A percentile compares a stretch with the other conserved stretches of the same genome.
Evolutionary conservation across 1,284 basidiomycete species (phyloP).

Genomic region (Ustilago cynodontis): DNA sequence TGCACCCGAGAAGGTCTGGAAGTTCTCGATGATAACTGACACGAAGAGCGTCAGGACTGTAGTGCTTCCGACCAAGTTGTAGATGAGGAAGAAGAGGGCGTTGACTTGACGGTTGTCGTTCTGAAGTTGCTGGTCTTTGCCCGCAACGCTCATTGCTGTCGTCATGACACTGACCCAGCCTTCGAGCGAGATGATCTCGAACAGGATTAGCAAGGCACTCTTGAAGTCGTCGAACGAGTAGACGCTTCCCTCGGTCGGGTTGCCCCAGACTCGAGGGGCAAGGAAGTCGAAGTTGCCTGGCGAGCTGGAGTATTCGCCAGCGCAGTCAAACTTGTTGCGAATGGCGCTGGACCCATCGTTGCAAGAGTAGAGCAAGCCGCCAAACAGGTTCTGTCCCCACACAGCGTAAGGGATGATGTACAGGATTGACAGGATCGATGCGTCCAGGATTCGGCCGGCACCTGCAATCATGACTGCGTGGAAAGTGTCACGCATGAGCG

Average conservation of each 20-base stretch:
- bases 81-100: slow-evolving; percentile 91
- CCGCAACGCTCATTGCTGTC: slow-evolving; percentile 83
- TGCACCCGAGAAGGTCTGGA: slow-evolving; percentile 84
- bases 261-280: slow-evolving; percentile 88
- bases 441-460: slow-evolving; percentile 86
- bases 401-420: slow-evolving; percentile 96
- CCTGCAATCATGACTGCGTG: slow-evolving; percentile 92
- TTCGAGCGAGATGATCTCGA: slow-evolving; percentile 93
- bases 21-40: slow-evolving; percentile 94
- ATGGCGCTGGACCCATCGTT: slow-evolving; percentile 77
- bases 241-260: slow-evolving; percentile 83
- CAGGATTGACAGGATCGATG: slow-evolving; percentile 89
- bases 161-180: slow-evolving; percentile 95
- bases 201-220: slow-evolving; percentile 87
- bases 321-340: slow-evolving; percentile 77
- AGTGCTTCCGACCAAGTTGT: slow-evolving; percentile 90
- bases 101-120: slow-evolving; percentile 71
- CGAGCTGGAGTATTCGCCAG: slow-evolving; percentile 77
- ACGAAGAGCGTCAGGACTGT: slow-evolving; percentile 75
- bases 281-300: slow-evolving; percentile 76
- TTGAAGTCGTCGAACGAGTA: slow-evolving; percentile 94
- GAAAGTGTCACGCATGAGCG: slow-evolving; percentile 86
- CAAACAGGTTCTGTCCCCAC: slow-evolving; percentile 96
- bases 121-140: slow-evolving; percentile 69
- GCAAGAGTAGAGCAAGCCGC: slow-evolving; percentile 85